Evolutionary conservation across 78 protist species (phyloP).

Genomic region (Dictyostelium firmibasis): DNA sequence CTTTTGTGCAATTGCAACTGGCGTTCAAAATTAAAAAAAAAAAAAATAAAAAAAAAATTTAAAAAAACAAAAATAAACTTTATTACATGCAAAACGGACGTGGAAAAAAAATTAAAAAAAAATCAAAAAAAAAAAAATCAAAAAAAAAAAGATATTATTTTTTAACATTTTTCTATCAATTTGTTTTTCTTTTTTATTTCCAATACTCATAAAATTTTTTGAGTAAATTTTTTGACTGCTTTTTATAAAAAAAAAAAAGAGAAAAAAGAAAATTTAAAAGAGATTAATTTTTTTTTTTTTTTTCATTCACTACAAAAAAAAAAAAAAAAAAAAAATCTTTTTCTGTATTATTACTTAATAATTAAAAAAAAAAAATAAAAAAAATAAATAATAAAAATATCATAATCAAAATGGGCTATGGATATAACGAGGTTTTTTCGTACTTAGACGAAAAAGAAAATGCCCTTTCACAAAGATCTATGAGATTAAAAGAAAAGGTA

Average conservation of each 20-base stretch:
- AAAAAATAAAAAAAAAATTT: neutral
- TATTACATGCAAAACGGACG: no score
- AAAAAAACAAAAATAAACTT: no score
- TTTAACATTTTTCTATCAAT: no score
- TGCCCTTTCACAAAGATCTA: neutral
- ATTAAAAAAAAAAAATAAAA: neutral
- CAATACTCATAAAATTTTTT: no score
- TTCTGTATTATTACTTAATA: neutral
- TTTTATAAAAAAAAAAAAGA: no score
- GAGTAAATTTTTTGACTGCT: no score
- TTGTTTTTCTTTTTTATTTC: neutral
- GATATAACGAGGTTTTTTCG: slow-evolving; percentile 8
- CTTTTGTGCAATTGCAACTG: neutral
- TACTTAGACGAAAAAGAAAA: slow-evolving; percentile 62
- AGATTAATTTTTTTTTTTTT: no score
- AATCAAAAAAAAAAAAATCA: no score
- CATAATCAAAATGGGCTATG: neutral
- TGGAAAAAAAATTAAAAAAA: no score
- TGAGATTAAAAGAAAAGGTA: neutral
- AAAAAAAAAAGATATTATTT: no score
- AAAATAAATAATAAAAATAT: no score
- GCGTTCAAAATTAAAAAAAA: neutral
- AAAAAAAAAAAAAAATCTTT: neutral
- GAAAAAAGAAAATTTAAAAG: no score
- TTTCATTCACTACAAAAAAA: neutral